phyloP scores from a whole-genome alignment of 169 alveolate species.

The Eimeria acervulina region DNA sequence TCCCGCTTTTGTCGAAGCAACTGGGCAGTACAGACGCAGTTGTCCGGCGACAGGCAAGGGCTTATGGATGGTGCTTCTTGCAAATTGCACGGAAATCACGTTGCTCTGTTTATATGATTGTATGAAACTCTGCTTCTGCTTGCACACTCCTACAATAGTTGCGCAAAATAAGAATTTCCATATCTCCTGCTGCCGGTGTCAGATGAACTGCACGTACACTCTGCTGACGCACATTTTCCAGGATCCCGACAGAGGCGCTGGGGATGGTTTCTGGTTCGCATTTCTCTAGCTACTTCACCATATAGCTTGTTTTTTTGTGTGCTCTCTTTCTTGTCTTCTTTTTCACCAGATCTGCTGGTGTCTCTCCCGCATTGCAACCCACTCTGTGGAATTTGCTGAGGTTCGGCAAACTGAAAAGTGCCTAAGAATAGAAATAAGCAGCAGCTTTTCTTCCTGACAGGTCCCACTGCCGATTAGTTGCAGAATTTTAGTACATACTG shows the following conservation, averaged over 20 bases:
- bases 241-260: neutral
- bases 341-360: constrained; percentile 93
- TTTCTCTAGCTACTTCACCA: neutral
- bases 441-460: neutral
- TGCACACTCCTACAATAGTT: neutral
- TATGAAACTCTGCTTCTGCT: neutral
- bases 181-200: neutral
- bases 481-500: neutral
- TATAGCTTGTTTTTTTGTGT: too few species aligned
- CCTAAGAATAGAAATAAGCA: neutral
- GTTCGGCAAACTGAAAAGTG: constrained; percentile 45
- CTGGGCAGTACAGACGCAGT: constrained; percentile 94
- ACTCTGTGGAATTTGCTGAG: constrained; percentile 97
- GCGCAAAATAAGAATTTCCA: neutral
- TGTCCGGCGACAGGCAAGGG: constrained; percentile 91
- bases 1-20: constrained; percentile 88
- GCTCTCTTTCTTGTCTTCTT: too few species aligned
- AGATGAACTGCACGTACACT: neutral
- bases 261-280: too few species aligned
- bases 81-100: neutral
- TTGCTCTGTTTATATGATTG: neutral
- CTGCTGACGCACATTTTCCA: neutral
- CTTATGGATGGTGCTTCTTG: too few species aligned
- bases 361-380: constrained; percentile 96
- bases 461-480: neutral